Base-by-base conservation (phyloP, 495 filamentous ascomycete genomes). In the Pyronema omphalodes region DNA sequence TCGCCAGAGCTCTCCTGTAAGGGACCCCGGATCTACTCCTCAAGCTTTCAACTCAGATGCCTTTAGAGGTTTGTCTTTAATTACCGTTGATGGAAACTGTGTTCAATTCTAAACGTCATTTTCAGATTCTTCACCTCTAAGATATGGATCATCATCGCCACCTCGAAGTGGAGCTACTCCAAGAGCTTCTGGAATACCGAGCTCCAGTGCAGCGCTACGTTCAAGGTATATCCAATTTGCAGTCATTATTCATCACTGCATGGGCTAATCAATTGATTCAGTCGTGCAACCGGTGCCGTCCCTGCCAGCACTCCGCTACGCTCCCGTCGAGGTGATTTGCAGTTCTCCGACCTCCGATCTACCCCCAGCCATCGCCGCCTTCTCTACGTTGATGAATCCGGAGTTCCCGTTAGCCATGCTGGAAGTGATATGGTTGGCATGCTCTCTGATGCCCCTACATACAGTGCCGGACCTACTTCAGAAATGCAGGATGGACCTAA, bases 401-500 rank as follows among this genome's bases (percentile, higher is more conserved):
- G 63, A 29, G 49, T 60, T n/a, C 63, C 63, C 12, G 46, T 65
- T 15, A 52, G 55, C 29, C n/a, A 14, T 23, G 55, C 34, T 11
- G 49, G 56, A 34, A 55, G 43, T 29, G 57, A 60, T 37, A 44
- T 51, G 8, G 52, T 52, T 2, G 51, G 57, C 18, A 54, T 53
- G 1, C 47, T 51, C 23, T 66, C 63, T 8, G 63, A 66, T 39
- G 62, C 63, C 7, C 55, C 59, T 1, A 66, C 63, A 3, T 66
- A 62, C 40, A 62, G 58, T 33, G 58, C 58, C 12, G 59, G 55
- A 6, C 59, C 62, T 52, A 96, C 93, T 9, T 93, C 88, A 0
- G 91, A 99, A 65, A 39, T 60, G 15, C 88, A 87, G 0, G 83
- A 95, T 63, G 82, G 77, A 1, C 79, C 94, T 50, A 82, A 81